phyloP scores from a whole-genome alignment of 768 basidiomycete genomes.

The Boletus subcaerulescens region DNA sequence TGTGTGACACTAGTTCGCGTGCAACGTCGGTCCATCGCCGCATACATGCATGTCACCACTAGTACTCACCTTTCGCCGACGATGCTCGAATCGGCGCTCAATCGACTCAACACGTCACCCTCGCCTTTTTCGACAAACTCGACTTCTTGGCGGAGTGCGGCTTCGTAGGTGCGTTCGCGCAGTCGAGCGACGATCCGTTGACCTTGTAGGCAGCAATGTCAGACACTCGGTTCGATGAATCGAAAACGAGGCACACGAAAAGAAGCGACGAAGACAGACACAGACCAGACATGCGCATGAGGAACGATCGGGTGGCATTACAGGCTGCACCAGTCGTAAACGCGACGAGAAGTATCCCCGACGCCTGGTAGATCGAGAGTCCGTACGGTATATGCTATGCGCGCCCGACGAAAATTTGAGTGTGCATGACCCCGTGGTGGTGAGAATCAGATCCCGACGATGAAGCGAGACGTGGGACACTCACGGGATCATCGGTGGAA shows the following conservation, averaged over 20 bases:
- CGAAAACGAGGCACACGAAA: neutral
- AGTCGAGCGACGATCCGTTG: conserved; percentile 90
- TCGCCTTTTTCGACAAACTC: conserved; percentile 91
- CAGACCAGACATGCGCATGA: conserved; percentile 84
- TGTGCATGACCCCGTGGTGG: too few relatives aligned
- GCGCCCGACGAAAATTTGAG: neutral
- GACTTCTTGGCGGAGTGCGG: conserved; percentile 86
- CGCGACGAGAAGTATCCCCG: conserved; percentile 62
- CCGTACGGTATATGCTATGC: conserved; percentile 73
- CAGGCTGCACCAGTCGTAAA: conserved; percentile 88
- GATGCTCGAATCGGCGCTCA: conserved; percentile 89
- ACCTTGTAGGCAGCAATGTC: conserved; percentile 33
- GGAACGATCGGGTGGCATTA: conserved; percentile 77
- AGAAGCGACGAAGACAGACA: neutral
- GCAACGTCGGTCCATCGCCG: neutral
- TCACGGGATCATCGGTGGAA: conserved; percentile 64
- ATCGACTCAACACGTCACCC: conserved; percentile 88
- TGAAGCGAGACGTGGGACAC: neutral
- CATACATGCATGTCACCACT: neutral
- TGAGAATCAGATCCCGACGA: neutral
- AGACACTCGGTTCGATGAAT: neutral
- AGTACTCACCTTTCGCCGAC: conserved; percentile 80
- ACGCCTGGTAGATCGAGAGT: conserved; percentile 77
- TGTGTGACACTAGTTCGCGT: conserved; percentile 53
- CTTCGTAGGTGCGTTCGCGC: conserved; percentile 77